Base-by-base conservation (phyloP, 768 basidiomycete genomes). In the Pleurotus tuoliensis region DNA sequence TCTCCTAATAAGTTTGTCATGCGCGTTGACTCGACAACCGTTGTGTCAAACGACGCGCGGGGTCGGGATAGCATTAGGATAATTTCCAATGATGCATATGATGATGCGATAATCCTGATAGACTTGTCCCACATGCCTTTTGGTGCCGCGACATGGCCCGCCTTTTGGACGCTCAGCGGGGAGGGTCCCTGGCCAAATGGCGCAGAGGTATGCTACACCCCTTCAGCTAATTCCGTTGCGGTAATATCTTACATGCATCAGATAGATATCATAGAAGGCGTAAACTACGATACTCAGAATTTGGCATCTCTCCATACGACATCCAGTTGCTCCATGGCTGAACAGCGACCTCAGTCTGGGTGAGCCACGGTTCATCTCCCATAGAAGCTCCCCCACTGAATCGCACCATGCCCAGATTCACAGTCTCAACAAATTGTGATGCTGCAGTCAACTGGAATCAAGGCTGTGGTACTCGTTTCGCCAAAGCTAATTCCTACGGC, bases 61-160 rank as follows among this genome's bases (percentile, higher is more conserved):
- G 85, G 85, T n/a, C 75, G 84, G 47, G 73, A 82, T 61, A 84
- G 83, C 59, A 64, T 83, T 47, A 76, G 84, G 27, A 84, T 86
- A 54, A 64, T 59, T 11, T 83, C 83, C 7, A 63, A 71, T 24
- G 58, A 59, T 3, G 72, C 76, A 1, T 84, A 79, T 60, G 66
- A 61, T 24, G 80, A 84, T 12, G 71, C 76, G 5, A 58, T 85
- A 16, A 59, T 79, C 12, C 69, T 86, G 7, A 69, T 86, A 43
- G 81, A 85, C 58, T 53, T 86, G 24, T 47, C 63, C 38, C 85
- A 86, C 64, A 86, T 87, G 82, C 85, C 85, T 1, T 65, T 71
- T 55, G 84, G 84, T 22, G 83, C 81, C 55, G 69, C 64, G 22
- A 82, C 82, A 15, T 87, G 85, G 85, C 84, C 84, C 2, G 84